These are phyloP conservation scores for Thelephora aurantiotincta DNA, from an alignment of 768 basidiomycete genomes.

Conservation along the genomic window DNA sequence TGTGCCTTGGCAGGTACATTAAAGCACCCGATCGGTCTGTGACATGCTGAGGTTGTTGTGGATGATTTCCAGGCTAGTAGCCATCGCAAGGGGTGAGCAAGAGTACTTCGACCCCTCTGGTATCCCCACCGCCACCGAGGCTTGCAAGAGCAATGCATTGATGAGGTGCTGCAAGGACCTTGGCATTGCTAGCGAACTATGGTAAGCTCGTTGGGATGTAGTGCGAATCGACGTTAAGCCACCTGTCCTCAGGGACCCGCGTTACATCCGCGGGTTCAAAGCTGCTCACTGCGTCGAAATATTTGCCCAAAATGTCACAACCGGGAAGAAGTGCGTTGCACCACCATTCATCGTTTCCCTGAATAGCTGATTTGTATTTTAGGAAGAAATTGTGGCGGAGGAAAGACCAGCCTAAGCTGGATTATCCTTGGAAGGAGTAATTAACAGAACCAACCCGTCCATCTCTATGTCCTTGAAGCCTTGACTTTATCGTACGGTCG, in stretches of 20 bases:
- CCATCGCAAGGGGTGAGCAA: slow-evolving; percentile 87
- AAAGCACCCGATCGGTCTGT: slow-evolving; percentile 12
- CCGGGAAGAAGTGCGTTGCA: slow-evolving; percentile 76
- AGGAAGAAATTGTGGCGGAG: slow-evolving; percentile 90
- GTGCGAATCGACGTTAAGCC: not conserved
- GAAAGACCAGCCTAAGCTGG: slow-evolving; percentile 73
- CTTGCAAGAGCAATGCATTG: slow-evolving; percentile 90
- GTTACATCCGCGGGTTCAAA: slow-evolving; percentile 92
- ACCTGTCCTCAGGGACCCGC: slow-evolving; percentile 63
- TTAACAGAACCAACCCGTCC: not conserved
- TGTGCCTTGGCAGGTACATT: slow-evolving; percentile 73
- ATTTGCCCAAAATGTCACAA: slow-evolving; percentile 69
- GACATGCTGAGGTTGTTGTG: not conserved
- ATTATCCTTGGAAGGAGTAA: slow-evolving; percentile 79
- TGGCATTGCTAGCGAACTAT: slow-evolving; percentile 91
- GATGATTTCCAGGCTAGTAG: slow-evolving; percentile 49
- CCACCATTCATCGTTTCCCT: not conserved
- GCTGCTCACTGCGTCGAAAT: slow-evolving; percentile 70
- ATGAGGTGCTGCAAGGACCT: slow-evolving; percentile 98
- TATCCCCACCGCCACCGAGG: slow-evolving; percentile 88
- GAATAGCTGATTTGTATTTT: slow-evolving; percentile 4
- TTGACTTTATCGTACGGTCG: not conserved
- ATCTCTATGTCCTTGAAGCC: not conserved
- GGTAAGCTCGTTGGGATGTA: slow-evolving; percentile 34
- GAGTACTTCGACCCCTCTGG: slow-evolving; percentile 90